Base-by-base conservation (phyloP, 441 rosid species). In the Syzygium malaccense region DNA sequence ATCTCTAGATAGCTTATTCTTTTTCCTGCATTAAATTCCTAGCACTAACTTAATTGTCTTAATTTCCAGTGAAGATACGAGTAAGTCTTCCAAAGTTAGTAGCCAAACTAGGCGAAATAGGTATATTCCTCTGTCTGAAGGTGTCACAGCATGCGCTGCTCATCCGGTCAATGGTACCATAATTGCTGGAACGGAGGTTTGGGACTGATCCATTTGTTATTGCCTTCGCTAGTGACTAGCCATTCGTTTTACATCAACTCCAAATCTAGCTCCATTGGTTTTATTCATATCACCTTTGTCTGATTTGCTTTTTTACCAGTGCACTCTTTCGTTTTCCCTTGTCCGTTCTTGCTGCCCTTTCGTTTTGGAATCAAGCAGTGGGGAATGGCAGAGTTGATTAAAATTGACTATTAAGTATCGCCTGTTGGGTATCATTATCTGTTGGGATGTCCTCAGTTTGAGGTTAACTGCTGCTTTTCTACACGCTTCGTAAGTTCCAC, bases 131-230 rank as follows among this genome's bases (percentile, higher is more conserved):
- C 71, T 97, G 79, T 93, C 97, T 55, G 96, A 97, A 92, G 90
- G 92, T 89, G 95, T 96, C 88, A 95, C 96, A 37, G 93, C 93
- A 7, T 95, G 98, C 85, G 94, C 96, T 55, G 85, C 95, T 33
- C 98, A 97, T 95, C 99, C 98, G 53, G 91, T 93, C 88, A 94
- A 94, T 87, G 95, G 94, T 58, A 91, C 95, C 90, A 93, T 98
- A 87, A 64, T 98, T 88, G 98, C 97, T 62, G 99, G 99, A 91
- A 95, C 99, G n/a, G 94, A 95, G 99, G 98, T 98, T 87, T 88
- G 90, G 88, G 88, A 32, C 87, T 56, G 26, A 83, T 79, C 57
- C 55, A 54, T 14, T 68, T 80, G 71, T 41, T 83, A 68, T 62
- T 57, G 49, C 62, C 18, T 84, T 80, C 3, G 57, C 49, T 79